phyloP scores from a whole-genome alignment of 768 basidiomycete species.

The Cystobasidium onofrii region DNA sequence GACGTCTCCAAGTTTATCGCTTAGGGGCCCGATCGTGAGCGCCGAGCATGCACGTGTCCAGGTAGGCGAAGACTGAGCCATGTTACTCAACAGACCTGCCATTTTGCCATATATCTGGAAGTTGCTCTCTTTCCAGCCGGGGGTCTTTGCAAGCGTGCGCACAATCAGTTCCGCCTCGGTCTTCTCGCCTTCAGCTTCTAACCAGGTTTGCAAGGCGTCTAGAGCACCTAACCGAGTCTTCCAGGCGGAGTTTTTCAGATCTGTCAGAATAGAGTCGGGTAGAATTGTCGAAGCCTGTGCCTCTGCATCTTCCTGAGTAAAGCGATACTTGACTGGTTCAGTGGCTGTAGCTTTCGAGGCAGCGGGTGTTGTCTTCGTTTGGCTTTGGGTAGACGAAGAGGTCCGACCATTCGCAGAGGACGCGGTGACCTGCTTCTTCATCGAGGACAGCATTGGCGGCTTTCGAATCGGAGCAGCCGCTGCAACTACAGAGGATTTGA shows the following conservation, averaged over 20 bases:
- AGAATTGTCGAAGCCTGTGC: slow-evolving; percentile 58
- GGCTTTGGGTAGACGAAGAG: background rate
- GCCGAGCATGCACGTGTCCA: slow-evolving; percentile 81
- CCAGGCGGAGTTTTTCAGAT: slow-evolving; percentile 84
- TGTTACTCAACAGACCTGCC: slow-evolving; percentile 63
- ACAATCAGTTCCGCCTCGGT: slow-evolving; percentile 83
- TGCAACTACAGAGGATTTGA: background rate
- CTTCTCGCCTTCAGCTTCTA: slow-evolving; percentile 52
- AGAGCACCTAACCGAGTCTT: slow-evolving; percentile 78
- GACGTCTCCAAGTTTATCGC: slow-evolving; percentile 89
- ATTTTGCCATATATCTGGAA: slow-evolving; percentile 91
- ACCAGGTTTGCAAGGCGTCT: slow-evolving; percentile 77
- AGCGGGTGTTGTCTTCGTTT: slow-evolving; percentile 25
- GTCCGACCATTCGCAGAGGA: background rate
- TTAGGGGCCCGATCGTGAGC: slow-evolving; percentile 67
- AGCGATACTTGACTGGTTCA: slow-evolving; percentile 84
- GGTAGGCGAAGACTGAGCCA: slow-evolving; percentile 69
- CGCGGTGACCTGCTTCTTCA: slow-evolving; percentile 26
- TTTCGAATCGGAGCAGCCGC: slow-evolving; percentile 37
- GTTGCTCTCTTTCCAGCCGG: slow-evolving; percentile 96
- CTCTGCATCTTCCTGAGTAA: slow-evolving; percentile 86
- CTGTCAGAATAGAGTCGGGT: slow-evolving; percentile 61
- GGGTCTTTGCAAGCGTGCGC: slow-evolving; percentile 74
- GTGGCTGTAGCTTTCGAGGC: slow-evolving; percentile 49
- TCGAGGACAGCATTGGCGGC: slow-evolving; percentile 35